Percentiles rank a stretch among this genome's conserved stretches.
Evolutionary conservation across 768 basidiomycete genomes (phyloP).

Genomic region (Lactifluus hygrophoroides): DNA sequence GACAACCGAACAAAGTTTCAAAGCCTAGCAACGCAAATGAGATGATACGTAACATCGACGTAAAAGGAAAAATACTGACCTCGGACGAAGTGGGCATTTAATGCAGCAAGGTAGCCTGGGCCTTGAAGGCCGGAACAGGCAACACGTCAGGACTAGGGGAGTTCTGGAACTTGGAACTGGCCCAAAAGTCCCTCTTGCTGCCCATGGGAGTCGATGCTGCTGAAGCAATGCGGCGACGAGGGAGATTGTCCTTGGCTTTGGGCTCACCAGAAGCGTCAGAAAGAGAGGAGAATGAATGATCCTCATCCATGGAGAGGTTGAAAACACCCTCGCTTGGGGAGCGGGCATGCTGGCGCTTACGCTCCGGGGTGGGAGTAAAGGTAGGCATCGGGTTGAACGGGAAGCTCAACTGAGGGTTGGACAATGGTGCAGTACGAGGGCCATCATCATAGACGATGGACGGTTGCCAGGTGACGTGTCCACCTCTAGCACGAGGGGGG

Average conservation of each 20-base stretch:
- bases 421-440: constrained; percentile 43
- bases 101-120: constrained; percentile 16
- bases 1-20: constrained; percentile 32
- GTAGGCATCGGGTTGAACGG: constrained; percentile 32
- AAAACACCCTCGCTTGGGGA: constrained; percentile 71
- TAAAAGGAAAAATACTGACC: background rate
- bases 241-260: constrained; percentile 28
- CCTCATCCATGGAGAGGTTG: constrained; percentile 67
- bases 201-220: constrained; percentile 13
- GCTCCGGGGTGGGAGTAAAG: constrained; percentile 33
- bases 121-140: constrained; percentile 53
- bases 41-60: background rate
- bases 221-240: constrained; percentile 16
- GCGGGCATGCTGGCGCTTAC: constrained; percentile 39
- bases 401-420: constrained; percentile 29
- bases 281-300: constrained; percentile 31
- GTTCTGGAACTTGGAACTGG: constrained; percentile 80
- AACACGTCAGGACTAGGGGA: constrained; percentile 78
- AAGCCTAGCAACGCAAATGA: constrained; percentile 8
- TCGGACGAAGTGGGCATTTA: constrained; percentile 9
- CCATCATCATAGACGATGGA: constrained; percentile 31
- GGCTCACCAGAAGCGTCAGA: constrained; percentile 34
- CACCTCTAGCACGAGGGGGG: constrained; percentile 35
- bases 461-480: constrained; percentile 27
- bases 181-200: constrained; percentile 41